A percentile compares a stretch with the other conserved stretches of the same genome.
Conservation (phyloP, 768 basidiomycete genomes). For the Leccinum disarticulatum region DNA sequence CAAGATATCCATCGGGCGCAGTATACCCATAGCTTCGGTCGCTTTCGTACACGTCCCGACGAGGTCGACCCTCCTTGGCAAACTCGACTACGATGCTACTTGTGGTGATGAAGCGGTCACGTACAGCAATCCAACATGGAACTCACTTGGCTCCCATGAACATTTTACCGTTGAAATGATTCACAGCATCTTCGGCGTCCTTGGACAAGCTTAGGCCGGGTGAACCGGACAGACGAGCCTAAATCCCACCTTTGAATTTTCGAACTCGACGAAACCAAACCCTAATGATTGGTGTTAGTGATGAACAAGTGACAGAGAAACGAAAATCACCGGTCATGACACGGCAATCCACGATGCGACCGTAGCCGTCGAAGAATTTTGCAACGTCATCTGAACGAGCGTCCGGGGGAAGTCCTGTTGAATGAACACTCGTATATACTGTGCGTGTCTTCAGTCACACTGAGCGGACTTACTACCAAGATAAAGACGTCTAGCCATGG, state of each 20-base stretch:
- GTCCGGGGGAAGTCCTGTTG: slow-evolving; percentile 76
- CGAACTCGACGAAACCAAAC: slow-evolving; percentile 97
- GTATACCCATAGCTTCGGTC: slow-evolving; percentile 57
- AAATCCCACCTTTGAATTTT: slow-evolving; percentile 62
- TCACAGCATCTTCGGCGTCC: slow-evolving; percentile 95
- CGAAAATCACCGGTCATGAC: slow-evolving; percentile 85
- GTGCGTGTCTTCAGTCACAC: slow-evolving; percentile 3
- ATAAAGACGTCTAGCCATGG: slow-evolving; percentile 83
- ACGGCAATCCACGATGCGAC: slow-evolving; percentile 84
- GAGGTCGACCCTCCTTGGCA: slow-evolving; percentile 88
- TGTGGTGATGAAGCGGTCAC: slow-evolving; percentile 1
- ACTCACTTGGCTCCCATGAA: slow-evolving; percentile 80
- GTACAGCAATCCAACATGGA: not conserved
- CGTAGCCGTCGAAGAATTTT: slow-evolving; percentile 89
- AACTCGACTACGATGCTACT: slow-evolving; percentile 92
- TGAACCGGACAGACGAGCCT: not conserved
- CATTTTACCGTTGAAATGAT: slow-evolving; percentile 81
- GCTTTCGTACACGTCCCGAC: slow-evolving; percentile 71
- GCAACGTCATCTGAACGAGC: slow-evolving; percentile 80
- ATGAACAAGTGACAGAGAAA: not conserved
- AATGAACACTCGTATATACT: slow-evolving; percentile 2
- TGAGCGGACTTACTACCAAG: slow-evolving; percentile 64
- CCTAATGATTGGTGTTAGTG: slow-evolving; percentile 45
- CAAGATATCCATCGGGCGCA: not conserved
- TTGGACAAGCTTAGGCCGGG: slow-evolving; percentile 33